Conservation (phyloP, 140 eudicot genomes). For the Bidens hawaiensis region DNA sequence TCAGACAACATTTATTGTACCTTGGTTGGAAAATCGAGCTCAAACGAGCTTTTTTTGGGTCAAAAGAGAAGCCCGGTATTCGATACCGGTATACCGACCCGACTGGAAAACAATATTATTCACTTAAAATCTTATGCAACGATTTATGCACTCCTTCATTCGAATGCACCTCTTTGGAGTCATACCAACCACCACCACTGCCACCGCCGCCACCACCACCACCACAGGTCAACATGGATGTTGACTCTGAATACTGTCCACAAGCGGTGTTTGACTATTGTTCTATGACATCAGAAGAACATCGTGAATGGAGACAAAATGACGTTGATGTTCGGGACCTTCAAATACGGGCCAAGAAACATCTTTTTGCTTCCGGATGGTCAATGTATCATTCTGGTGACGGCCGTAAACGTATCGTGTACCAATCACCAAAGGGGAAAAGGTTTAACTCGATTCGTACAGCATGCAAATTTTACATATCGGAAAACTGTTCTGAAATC, state of each 20-base stretch:
- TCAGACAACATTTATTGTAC: slow-evolving; percentile 53
- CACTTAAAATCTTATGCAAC: slow-evolving; percentile 42
- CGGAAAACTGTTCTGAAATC: slow-evolving; percentile 12
- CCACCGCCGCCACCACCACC: too few species aligned
- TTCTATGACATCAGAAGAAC: not conserved
- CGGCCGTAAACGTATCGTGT: slow-evolving; percentile 16
- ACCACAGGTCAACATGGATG: slow-evolving; percentile 7
- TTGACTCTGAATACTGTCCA: slow-evolving; percentile 49
- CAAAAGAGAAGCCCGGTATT: not conserved
- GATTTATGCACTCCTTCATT: slow-evolving; percentile 7
- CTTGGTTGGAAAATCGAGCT: slow-evolving; percentile 66
- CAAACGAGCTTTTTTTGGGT: not conserved
- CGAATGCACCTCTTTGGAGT: not conserved
- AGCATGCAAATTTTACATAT: slow-evolving; percentile 44
- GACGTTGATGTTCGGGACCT: not conserved
- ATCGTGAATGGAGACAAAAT: not conserved
- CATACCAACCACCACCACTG: slow-evolving; percentile 9
- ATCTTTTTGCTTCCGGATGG: slow-evolving; percentile 71
- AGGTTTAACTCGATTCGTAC: slow-evolving; percentile 23
- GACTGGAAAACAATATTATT: slow-evolving; percentile 21
- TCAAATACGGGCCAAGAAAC: slow-evolving; percentile 42
- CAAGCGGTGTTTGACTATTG: slow-evolving; percentile 50
- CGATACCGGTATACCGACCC: slow-evolving; percentile 55
- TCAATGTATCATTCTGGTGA: slow-evolving; percentile 1
- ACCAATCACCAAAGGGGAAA: slow-evolving; percentile 48